These are phyloP conservation scores for Yarrowia keelungensis DNA, from an alignment of 805 yeast species.

Conservation along the genomic window DNA sequence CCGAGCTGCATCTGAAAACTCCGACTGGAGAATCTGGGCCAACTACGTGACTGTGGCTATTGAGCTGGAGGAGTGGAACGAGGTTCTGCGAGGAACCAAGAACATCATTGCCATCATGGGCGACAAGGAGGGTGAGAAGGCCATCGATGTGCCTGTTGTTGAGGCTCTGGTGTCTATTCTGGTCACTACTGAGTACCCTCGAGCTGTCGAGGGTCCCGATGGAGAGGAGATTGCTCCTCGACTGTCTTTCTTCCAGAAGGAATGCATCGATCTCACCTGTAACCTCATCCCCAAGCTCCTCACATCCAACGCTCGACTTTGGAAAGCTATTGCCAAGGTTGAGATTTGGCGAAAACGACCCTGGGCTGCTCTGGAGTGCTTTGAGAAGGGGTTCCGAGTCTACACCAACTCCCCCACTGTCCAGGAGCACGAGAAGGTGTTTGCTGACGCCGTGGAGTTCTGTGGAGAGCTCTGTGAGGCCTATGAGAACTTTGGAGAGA, in stretches of 20 bases:
- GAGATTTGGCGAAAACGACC: slow-evolving; percentile 87
- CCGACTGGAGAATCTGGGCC: slow-evolving; percentile 90
- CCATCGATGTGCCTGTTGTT: slow-evolving; percentile 76
- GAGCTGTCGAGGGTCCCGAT: slow-evolving; percentile 46
- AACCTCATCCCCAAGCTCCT: slow-evolving; percentile 70
- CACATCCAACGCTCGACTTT: slow-evolving; percentile 68
- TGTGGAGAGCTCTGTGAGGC: slow-evolving; percentile 83
- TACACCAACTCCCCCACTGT: slow-evolving; percentile 68
- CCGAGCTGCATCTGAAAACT: slow-evolving; percentile 66
- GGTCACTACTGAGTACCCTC: slow-evolving; percentile 59
- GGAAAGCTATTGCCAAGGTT: slow-evolving; percentile 85
- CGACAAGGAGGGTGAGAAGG: slow-evolving; percentile 64
- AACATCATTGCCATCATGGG: slow-evolving; percentile 65
- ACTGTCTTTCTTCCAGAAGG: slow-evolving; percentile 66
- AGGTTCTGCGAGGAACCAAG: slow-evolving; percentile 77
- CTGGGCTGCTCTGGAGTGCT: slow-evolving; percentile 84
- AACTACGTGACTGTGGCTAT: slow-evolving; percentile 84
- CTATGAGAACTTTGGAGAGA: slow-evolving; percentile 85
- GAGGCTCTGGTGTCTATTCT: slow-evolving; percentile 75
- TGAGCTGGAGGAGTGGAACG: slow-evolving; percentile 85
- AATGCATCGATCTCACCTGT: slow-evolving; percentile 76
- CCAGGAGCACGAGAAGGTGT: slow-evolving; percentile 63
- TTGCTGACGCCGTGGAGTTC: slow-evolving; percentile 81
- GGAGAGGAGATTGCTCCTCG: slow-evolving; percentile 47
- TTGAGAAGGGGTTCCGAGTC: slow-evolving; percentile 86